phyloP scores from a whole-genome alignment of 1,284 basidiomycete species.

The Calocybe gambosa region DNA sequence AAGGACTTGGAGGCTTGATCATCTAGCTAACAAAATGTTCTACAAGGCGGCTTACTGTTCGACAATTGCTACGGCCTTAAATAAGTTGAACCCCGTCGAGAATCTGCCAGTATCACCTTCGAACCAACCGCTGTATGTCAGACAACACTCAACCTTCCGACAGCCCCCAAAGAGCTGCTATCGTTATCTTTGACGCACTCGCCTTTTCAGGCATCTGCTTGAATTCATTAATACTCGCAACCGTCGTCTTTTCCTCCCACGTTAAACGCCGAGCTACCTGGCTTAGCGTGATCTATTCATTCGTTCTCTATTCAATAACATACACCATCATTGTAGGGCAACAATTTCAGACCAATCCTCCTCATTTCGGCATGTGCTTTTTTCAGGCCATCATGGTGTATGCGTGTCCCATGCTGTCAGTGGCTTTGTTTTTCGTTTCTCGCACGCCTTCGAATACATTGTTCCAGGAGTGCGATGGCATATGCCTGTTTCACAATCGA shows the following conservation, averaged over 20 bases:
- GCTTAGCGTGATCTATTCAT: constrained; percentile 17
- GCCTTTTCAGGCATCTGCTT: constrained; percentile 2
- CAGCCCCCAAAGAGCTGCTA: background rate
- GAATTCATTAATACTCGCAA: constrained; percentile 8
- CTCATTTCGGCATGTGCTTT: constrained; percentile 16
- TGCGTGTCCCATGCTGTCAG: constrained; percentile 17
- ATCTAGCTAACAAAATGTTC: too few relatives aligned
- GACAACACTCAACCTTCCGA: background rate
- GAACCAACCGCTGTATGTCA: background rate
- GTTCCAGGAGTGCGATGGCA: background rate
- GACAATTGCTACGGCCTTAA: too few relatives aligned
- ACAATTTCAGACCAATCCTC: constrained; percentile 17
- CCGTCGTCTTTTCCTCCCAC: constrained; percentile 7
- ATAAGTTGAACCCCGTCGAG: too few relatives aligned
- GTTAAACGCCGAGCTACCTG: constrained; percentile 14
- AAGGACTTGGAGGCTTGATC: too few relatives aligned
- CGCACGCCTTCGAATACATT: background rate
- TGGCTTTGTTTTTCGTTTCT: background rate
- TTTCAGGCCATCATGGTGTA: constrained; percentile 20
- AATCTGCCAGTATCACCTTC: too few relatives aligned
- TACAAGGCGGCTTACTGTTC: too few relatives aligned
- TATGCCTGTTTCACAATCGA: constrained; percentile 7
- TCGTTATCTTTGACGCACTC: constrained; percentile 1
- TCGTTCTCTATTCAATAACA: constrained; percentile 18
- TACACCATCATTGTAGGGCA: constrained; percentile 20